These are phyloP conservation scores for Metarhizium sp. DNA, from an alignment of 2,329 filamentous ascomycete species.

Conservation along the genomic window DNA sequence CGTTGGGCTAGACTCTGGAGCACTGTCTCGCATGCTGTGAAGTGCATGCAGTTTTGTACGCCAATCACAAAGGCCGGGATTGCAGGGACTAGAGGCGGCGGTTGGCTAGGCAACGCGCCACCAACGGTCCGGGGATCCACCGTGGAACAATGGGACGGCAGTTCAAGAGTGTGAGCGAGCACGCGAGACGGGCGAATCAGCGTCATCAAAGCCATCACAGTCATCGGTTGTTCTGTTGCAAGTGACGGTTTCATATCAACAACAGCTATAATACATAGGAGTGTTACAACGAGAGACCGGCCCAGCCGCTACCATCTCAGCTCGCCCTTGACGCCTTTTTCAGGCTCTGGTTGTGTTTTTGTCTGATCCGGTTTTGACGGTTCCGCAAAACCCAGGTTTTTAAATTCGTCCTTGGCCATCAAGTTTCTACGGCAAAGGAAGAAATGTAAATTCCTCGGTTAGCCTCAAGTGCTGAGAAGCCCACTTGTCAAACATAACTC, in stretches of 20 bases:
- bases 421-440: constrained; percentile 54
- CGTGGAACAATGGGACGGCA: neutral
- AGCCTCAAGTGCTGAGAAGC: neutral
- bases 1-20: constrained; percentile 1
- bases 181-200: neutral
- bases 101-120: constrained; percentile 16
- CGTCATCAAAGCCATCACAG: neutral
- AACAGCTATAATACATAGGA: neutral
- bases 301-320: constrained; percentile 20
- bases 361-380: constrained; percentile 18
- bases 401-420: constrained; percentile 93
- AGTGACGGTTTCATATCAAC: neutral
- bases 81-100: neutral
- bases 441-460: neutral
- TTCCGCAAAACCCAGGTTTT: constrained; percentile 71
- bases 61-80: constrained; percentile 2
- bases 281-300: neutral
- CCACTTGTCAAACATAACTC: constrained; percentile 20
- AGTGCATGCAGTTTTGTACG: constrained; percentile 7
- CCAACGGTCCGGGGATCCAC: neutral
- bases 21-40: neutral
- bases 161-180: too few relatives aligned
- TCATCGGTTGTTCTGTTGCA: neutral
- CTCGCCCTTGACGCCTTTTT: constrained; percentile 28
- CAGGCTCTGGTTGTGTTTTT: constrained; percentile 14